phyloP scores from a whole-genome alignment of 2,329 filamentous ascomycete genomes.

The Aspergillus neoniger region DNA sequence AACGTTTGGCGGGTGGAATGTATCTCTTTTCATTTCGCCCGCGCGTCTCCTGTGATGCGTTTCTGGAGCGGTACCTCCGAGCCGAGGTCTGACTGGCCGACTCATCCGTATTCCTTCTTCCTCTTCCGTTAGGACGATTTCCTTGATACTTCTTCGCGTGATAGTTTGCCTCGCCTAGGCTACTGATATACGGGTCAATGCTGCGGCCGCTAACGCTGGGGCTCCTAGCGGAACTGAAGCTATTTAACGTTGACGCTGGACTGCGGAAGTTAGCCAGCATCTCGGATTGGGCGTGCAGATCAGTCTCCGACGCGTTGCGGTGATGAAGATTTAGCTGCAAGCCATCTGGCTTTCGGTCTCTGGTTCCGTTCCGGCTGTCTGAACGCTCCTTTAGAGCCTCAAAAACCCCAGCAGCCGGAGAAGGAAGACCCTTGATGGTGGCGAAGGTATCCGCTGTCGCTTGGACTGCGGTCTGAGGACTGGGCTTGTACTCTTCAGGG shows the following conservation, averaged over 20 bases:
- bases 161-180: slow-evolving; percentile 74
- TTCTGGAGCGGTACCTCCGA: slow-evolving; percentile 55
- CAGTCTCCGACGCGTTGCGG: slow-evolving; percentile 53
- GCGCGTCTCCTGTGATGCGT: slow-evolving; percentile 66
- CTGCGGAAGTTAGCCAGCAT: slow-evolving; percentile 47
- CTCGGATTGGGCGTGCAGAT: slow-evolving; percentile 55
- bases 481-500: slow-evolving; percentile 43
- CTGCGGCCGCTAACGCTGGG: slow-evolving; percentile 64
- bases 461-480: slow-evolving; percentile 66
- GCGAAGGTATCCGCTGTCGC: slow-evolving; percentile 65
- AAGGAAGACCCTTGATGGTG: slow-evolving; percentile 62
- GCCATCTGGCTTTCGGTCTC: slow-evolving; percentile 75
- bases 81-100: slow-evolving; percentile 50
- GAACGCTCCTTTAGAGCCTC: slow-evolving; percentile 62
- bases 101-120: slow-evolving; percentile 48
- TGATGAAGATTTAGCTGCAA: slow-evolving; percentile 65
- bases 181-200: slow-evolving; percentile 82
- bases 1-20: slow-evolving; percentile 76
- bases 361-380: slow-evolving; percentile 61
- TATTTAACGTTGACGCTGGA: slow-evolving; percentile 42
- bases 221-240: slow-evolving; percentile 56
- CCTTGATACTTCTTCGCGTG: slow-evolving; percentile 56
- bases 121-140: slow-evolving; percentile 53
- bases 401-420: slow-evolving; percentile 67
- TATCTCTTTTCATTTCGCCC: slow-evolving; percentile 67